These are phyloP conservation scores for Talaromyces marneffei DNA, from an alignment of 2,329 filamentous ascomycete species.

Conservation along the genomic window DNA sequence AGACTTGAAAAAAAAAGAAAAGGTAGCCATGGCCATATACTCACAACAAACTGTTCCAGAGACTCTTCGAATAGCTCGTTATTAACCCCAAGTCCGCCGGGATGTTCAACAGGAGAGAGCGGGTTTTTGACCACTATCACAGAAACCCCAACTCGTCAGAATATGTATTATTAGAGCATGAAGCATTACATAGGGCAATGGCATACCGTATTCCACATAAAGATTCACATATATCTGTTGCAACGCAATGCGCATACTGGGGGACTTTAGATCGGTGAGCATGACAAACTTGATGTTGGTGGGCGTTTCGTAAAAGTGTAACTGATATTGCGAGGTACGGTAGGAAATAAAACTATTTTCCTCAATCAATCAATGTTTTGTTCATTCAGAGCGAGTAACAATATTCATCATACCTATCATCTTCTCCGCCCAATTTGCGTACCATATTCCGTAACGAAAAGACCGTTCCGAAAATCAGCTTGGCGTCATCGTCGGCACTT, in stretches of 20 bases:
- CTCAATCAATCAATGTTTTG: background rate
- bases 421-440: constrained; percentile 85
- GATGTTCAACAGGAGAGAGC: constrained; percentile 56
- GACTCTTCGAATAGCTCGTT: constrained; percentile 62
- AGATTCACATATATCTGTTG: constrained; percentile 99
- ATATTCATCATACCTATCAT: constrained; percentile 58
- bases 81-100: constrained; percentile 56
- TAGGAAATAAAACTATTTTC: constrained; percentile 77
- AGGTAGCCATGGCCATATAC: constrained; percentile 16
- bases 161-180: background rate
- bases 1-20: background rate
- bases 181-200: background rate
- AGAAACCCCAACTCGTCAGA: background rate
- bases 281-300: constrained; percentile 95
- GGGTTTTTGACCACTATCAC: constrained; percentile 58
- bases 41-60: constrained; percentile 47
- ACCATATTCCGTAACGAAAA: constrained; percentile 97
- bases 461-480: constrained; percentile 93
- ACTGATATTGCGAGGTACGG: constrained; percentile 90
- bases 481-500: constrained; percentile 74
- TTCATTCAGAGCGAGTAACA: background rate
- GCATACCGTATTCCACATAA: constrained; percentile 84
- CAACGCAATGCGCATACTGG: constrained; percentile 87
- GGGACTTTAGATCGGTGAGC: constrained; percentile 82
- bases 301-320: constrained; percentile 98